Base-by-base conservation (phyloP, 1,284 basidiomycete species). In the Melampsora occidentalis region DNA sequence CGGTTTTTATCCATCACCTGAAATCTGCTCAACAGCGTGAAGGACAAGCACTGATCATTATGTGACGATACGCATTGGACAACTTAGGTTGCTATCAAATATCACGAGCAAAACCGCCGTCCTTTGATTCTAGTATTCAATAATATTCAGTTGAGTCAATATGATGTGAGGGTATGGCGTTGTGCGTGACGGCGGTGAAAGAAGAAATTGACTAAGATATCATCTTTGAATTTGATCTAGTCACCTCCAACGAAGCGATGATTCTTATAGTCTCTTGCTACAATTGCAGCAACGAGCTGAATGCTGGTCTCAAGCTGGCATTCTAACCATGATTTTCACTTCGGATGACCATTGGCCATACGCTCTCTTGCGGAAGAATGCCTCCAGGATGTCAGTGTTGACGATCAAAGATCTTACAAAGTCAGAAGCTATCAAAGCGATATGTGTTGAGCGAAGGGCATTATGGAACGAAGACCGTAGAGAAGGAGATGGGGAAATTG, bases 281-380 rank as follows among this genome's bases (percentile, higher is more conserved):
- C 67, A 69, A 48, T 57, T 76, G 1, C 73, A 76, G 28, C 73
- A 76, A 57, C 51, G 73, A 33, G 73, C 73, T 46, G 73, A 76
- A 62, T 59, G 65, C 20, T 76, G 73, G 73, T 51, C 73, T 1
- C 73, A 76, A 51, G 73, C 73, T 31, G 73, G 73, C 7, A 76
- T 76, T n/a, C 42, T 64, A 33, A 76, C 73, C 46, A 62, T 76
- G 28, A 64, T 76, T 18, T 76, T 76, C 51, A 68, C 53, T 53
- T 76, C 73, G n/a, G 73, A 76, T 49, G 73, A 76, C 59, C 73
- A 69, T 61, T 76, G 73, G 73, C 73, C 73, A 33, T 76, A 76
- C 31, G 39, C 57, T 1, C 39, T 20, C 28, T 18, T 76, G 46
- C 66, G 67, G 22, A 76, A 69, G 28, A 69, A 69, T 16, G 73